Evolutionary conservation across 1,284 basidiomycete species (phyloP), one percentile per base, ranked within the genome.

Genomic region (Wolfiporia cocos): DNA sequence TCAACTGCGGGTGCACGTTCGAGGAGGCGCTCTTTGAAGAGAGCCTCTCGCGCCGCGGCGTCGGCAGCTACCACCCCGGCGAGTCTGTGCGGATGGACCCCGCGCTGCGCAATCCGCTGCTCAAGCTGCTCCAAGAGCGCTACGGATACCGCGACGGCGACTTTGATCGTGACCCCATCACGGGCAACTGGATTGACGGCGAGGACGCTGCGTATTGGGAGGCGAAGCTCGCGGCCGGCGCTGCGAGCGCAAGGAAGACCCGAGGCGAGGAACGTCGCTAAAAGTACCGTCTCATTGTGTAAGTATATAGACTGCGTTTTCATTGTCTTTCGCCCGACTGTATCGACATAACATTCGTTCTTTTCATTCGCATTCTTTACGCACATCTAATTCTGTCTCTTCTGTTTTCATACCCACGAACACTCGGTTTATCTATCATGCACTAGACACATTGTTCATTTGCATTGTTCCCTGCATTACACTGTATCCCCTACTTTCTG

Each of bases 81-180:
- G 87, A 90, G 60, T 81, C 62, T 46, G 87, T 89, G 37, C 81
- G 86, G 52, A 90, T 90, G 86, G 87, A 90, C 52, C 87, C 87
- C 9, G 83, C 81, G 28, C 65, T 90, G 43, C 74, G 86, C 34
- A 88, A 89, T 49, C 83, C 86, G 28, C 71, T 90, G 33, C 68
- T 90, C 45, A 76, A 70, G 59, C 65, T 90, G 21, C 66, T 90
- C 26, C 68, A 87, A 59, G 55, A 71, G 49, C 73, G 86, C 20
- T 90, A 86, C 56, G 75, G 72, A n/a, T 90, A 90, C 62, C 74
- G 73, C 37, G 86, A 90, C 59, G 86, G 86, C 1, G 86, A 90
- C 56, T 90, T 90, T 52, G 87, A 90, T 54, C 72, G 78, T 38
- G 72, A 86, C 49, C 61, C 76, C 1, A 44, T 60, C 29, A 74